Percentiles rank a stretch among this genome's conserved stretches.
Evolutionary conservation across 306 rosid species (phyloP).

Genomic region (Urtica urens): DNA sequence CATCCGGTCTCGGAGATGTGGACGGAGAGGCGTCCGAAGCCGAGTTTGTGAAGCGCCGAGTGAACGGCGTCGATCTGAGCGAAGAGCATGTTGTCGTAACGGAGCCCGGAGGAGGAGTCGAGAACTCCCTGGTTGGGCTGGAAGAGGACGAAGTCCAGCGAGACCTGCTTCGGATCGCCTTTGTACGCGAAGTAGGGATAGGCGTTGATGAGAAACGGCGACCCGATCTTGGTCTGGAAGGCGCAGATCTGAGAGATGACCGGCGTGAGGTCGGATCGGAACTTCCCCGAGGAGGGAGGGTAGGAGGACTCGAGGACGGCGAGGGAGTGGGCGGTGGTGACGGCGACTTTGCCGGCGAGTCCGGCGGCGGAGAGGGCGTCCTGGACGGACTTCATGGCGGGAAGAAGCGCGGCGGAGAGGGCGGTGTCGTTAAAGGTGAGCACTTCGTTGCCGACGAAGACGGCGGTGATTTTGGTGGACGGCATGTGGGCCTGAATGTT

Average conservation of each 20-base stretch:
- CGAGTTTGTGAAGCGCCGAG: constrained; percentile 40
- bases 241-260: constrained; percentile 47
- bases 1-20: constrained; percentile 96
- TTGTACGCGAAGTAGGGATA: constrained; percentile 97
- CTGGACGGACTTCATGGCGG: constrained; percentile 84
- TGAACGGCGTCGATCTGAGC: constrained; percentile 96
- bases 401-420: constrained; percentile 42
- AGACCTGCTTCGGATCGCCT: constrained; percentile 54
- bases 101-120: constrained; percentile 58
- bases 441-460: constrained; percentile 87
- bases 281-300: constrained; percentile 79
- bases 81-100: constrained; percentile 82
- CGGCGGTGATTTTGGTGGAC: constrained; percentile 60
- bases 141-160: constrained; percentile 65
- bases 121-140: constrained; percentile 68
- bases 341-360: constrained; percentile 56
- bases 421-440: constrained; percentile 79
- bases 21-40: constrained; percentile 58
- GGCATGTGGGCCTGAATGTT: constrained; percentile 64
- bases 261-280: constrained; percentile 51
- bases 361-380: constrained; percentile 40
- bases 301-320: constrained; percentile 61
- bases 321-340: constrained; percentile 75
- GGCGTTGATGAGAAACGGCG: constrained; percentile 84
- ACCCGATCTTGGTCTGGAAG: constrained; percentile 71